These are phyloP conservation scores for Alliaria petiolata DNA, from an alignment of 345 rosid genomes.

Conservation along the genomic window DNA sequence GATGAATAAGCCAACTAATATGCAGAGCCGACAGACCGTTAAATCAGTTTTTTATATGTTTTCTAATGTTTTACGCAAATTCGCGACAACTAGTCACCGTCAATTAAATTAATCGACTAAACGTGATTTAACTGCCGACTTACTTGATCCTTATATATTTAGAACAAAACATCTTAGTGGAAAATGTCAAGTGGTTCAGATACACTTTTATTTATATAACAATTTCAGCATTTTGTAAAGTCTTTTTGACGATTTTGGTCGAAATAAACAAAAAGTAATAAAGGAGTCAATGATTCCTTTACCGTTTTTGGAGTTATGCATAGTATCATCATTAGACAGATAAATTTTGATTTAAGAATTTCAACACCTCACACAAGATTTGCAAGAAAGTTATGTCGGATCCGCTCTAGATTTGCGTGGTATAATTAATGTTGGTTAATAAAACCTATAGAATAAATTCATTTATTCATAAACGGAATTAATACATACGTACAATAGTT, in stretches of 20 bases:
- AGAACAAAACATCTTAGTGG: background rate
- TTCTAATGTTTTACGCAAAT: background rate
- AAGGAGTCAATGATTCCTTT: slow-evolving; percentile 29
- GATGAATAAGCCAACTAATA: background rate
- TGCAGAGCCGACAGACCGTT: background rate
- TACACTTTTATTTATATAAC: background rate
- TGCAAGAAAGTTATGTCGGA: slow-evolving; percentile 29
- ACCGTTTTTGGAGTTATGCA: slow-evolving; percentile 30
- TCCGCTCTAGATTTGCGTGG: slow-evolving; percentile 24
- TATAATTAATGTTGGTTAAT: slow-evolving; percentile 24
- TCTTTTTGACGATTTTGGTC: slow-evolving; percentile 24
- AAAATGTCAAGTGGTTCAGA: slow-evolving; percentile 15
- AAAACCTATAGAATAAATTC: background rate
- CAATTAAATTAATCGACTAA: background rate
- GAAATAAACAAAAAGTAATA: slow-evolving; percentile 2
- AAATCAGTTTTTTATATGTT: background rate
- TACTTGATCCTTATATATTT: slow-evolving; percentile 19
- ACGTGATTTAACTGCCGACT: slow-evolving; percentile 24
- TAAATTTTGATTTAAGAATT: slow-evolving; percentile 22
- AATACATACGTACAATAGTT: background rate
- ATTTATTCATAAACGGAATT: background rate
- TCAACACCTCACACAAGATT: slow-evolving; percentile 32
- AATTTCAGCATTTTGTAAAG: slow-evolving; percentile 14
- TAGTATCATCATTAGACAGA: slow-evolving; percentile 27
- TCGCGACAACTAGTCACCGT: background rate